Evolutionary conservation across 2,329 filamentous ascomycete genomes (phyloP).

Genomic region (Fusarium sp.): DNA sequence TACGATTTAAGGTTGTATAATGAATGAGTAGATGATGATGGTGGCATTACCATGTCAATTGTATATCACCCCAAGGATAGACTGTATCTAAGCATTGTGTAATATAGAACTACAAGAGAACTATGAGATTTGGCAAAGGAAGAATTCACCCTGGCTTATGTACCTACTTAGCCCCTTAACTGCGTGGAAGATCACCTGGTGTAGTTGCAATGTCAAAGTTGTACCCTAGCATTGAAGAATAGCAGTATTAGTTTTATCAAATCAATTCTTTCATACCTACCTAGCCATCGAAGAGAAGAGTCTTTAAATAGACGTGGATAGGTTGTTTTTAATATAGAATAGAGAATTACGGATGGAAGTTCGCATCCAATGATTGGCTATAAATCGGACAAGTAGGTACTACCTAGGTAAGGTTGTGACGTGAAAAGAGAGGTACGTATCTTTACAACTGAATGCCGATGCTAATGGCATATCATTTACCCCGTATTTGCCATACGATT

Average conservation of each 20-base stretch:
- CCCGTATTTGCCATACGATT: conserved; percentile 26
- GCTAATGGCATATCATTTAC: conserved; percentile 11
- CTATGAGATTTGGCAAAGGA: not conserved
- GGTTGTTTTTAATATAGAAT: not conserved
- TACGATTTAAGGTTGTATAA: conserved; percentile 16
- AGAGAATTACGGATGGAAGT: not conserved
- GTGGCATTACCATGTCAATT: conserved; percentile 19
- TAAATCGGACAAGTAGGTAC: not conserved
- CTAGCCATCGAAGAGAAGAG: not conserved
- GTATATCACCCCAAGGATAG: conserved; percentile 15
- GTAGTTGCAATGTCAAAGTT: not conserved
- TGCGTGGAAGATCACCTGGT: not conserved
- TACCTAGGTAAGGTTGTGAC: too few relatives aligned
- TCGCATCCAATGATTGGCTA: not conserved
- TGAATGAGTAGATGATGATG: conserved; percentile 19
- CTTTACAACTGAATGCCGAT: not conserved
- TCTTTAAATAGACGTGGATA: not conserved
- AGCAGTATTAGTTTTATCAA: not conserved
- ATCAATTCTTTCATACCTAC: not conserved
- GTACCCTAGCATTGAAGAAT: not conserved
- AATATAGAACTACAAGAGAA: not conserved
- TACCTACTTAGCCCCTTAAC: not conserved
- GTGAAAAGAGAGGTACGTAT: not conserved
- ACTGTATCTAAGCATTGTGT: conserved; percentile 21
- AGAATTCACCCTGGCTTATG: not conserved